These are phyloP conservation scores for Pichia cabralensis DNA, from an alignment of 805 yeast species.

Conservation along the genomic window DNA sequence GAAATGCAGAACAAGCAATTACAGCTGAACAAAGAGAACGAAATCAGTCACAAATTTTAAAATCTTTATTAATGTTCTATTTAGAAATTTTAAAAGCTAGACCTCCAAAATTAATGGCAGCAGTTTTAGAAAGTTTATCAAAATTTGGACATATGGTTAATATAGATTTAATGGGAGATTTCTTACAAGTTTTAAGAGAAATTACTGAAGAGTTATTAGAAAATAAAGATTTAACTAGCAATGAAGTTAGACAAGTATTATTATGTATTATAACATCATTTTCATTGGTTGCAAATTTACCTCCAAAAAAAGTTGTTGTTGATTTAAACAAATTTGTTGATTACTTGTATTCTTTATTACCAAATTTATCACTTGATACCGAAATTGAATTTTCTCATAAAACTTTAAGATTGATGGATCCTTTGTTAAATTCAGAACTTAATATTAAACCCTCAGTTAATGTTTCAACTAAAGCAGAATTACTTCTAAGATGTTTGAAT, in stretches of 20 bases:
- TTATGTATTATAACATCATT: constrained; percentile 86
- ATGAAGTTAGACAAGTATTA: constrained; percentile 60
- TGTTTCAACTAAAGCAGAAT: constrained; percentile 81
- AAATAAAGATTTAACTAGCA: constrained; percentile 33
- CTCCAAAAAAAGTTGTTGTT: constrained; percentile 59
- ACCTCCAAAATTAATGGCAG: constrained; percentile 61
- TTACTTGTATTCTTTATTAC: constrained; percentile 59
- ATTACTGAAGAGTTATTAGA: constrained; percentile 43
- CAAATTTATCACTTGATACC: constrained; percentile 63
- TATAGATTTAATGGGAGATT: constrained; percentile 85
- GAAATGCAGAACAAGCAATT: constrained; percentile 77
- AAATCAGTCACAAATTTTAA: constrained; percentile 75
- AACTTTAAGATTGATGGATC: constrained; percentile 72
- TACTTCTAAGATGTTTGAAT: constrained; percentile 69
- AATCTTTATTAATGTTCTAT: constrained; percentile 61
- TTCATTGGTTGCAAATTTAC: constrained; percentile 69
- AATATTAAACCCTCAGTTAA: constrained; percentile 60
- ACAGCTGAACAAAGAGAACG: constrained; percentile 81
- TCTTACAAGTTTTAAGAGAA: constrained; percentile 81
- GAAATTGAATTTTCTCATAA: constrained; percentile 83
- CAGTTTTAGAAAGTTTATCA: constrained; percentile 86
- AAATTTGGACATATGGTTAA: constrained; percentile 88
- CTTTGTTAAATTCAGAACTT: constrained; percentile 34
- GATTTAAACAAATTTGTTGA: constrained; percentile 78
- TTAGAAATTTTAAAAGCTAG: constrained; percentile 63